phyloP scores from a whole-genome alignment of 768 basidiomycete species.

The Hygrophorus russula region DNA sequence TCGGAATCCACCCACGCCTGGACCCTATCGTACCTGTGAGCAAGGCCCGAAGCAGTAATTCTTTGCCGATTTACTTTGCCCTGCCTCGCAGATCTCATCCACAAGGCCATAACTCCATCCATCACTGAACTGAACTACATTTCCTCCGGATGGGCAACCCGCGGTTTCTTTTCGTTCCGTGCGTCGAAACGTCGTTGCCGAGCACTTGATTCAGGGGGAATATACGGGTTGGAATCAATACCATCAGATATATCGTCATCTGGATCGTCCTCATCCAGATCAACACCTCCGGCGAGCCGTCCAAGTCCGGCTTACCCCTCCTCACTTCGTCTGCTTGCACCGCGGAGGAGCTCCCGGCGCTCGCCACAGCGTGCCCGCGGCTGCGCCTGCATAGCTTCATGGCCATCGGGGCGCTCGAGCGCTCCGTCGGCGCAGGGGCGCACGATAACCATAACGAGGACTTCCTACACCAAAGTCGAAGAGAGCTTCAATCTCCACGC shows the following conservation, averaged over 20 bases:
- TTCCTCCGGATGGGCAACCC: conserved; percentile 1
- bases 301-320: conserved; percentile 77
- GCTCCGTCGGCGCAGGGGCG: conserved; percentile 53
- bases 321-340: conserved; percentile 22
- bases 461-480: conserved; percentile 96
- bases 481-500: conserved; percentile 96
- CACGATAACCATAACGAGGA: conserved; percentile 49
- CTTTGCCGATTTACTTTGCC: conserved; percentile 2
- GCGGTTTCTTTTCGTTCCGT: conserved; percentile 2
- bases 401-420: conserved; percentile 86
- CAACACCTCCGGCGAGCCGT: conserved; percentile 90
- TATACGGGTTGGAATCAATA: conserved; percentile 3
- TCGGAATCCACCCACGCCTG: conserved; percentile 3
- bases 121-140: conserved; percentile 3
- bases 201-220: conserved; percentile 2
- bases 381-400: conserved; percentile 81
- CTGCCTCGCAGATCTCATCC: conserved; percentile 2
- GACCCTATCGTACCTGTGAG: conserved; percentile 4
- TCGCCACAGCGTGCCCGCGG: conserved; percentile 64
- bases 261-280: conserved; percentile 68
- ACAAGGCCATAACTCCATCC: conserved; percentile 4
- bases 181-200: neutral
- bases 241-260: conserved; percentile 2
- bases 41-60: conserved; percentile 3
- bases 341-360: conserved; percentile 42